Percentiles rank a stretch among this genome's conserved stretches.
Evolutionary conservation across 371 early-diverging fungal genomes (phyloP).

Genomic region (Saksenaea vasiformis): DNA sequence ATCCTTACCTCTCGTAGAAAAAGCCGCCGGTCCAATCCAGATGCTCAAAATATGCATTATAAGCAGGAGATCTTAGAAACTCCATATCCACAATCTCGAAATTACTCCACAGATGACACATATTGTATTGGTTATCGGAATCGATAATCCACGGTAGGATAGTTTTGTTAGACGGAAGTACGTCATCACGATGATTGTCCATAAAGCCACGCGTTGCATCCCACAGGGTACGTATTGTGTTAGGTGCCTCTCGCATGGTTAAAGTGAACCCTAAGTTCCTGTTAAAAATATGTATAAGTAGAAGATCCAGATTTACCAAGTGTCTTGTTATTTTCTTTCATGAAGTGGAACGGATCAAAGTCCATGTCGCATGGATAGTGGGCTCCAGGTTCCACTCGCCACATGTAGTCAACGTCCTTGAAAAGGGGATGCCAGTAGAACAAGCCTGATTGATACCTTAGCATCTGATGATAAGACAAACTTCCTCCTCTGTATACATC

Average conservation of each 20-base stretch:
- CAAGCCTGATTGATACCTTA: slow-evolving; percentile 81
- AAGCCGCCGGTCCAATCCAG: slow-evolving; percentile 89
- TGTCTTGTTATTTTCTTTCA: slow-evolving; percentile 76
- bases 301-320: slow-evolving; percentile 56
- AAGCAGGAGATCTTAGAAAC: slow-evolving; percentile 73
- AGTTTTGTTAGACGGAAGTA: slow-evolving; percentile 19
- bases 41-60: slow-evolving; percentile 76
- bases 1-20: slow-evolving; percentile 82
- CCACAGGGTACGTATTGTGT: slow-evolving; percentile 86
- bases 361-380: slow-evolving; percentile 83
- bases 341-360: slow-evolving; percentile 84
- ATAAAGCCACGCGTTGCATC: slow-evolving; percentile 60
- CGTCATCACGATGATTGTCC: slow-evolving; percentile 30
- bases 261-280: slow-evolving; percentile 62
- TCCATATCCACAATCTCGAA: slow-evolving; percentile 72
- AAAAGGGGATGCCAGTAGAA: slow-evolving; percentile 84
- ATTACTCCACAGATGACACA: slow-evolving; percentile 81
- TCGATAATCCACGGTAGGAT: slow-evolving; percentile 35
- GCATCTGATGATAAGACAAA: slow-evolving; percentile 10
- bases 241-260: slow-evolving; percentile 70
- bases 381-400: slow-evolving; percentile 95
- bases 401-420: slow-evolving; percentile 83
- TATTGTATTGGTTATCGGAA: slow-evolving; percentile 43
- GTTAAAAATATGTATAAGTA: slow-evolving; percentile 12
- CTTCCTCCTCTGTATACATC: slow-evolving; percentile 24